phyloP scores from a whole-genome alignment of 495 filamentous ascomycete genomes.

The Rostrohypoxylon terebratum region DNA sequence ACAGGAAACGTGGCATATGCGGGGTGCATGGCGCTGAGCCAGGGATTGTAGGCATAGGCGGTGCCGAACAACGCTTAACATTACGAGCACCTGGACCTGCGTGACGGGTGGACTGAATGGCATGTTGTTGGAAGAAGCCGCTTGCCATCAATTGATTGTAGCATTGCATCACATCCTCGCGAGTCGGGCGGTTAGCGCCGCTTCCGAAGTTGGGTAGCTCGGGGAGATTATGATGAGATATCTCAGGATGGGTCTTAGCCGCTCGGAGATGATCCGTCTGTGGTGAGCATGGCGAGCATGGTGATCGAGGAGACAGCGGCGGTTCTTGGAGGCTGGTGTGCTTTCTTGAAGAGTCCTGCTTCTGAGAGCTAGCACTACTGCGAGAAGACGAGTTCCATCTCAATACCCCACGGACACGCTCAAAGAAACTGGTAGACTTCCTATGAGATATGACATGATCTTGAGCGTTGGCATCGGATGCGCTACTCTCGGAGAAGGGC shows the following conservation, averaged over 20 bases:
- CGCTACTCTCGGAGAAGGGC: conserved; percentile 41
- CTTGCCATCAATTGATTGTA: conserved; percentile 59
- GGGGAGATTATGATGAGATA: conserved; percentile 40
- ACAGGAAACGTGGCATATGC: conserved; percentile 34
- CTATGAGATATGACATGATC: conserved; percentile 42
- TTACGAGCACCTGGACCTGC: conserved; percentile 32
- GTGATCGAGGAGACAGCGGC: conserved; percentile 21
- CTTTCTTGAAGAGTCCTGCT: conserved; percentile 37
- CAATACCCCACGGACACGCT: conserved; percentile 43
- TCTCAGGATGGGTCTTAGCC: conserved; percentile 48
- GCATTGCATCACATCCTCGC: conserved; percentile 59
- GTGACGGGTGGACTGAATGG: conserved; percentile 61
- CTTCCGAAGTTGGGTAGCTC: conserved; percentile 27
- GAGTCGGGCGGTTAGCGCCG: conserved; percentile 51
- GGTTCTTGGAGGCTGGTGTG: conserved; percentile 46
- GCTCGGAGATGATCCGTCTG: conserved; percentile 36
- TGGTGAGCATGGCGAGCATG: not conserved
- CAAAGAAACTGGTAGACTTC: conserved; percentile 48
- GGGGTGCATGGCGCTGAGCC: conserved; percentile 31
- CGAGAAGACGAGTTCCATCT: conserved; percentile 35
- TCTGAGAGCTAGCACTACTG: conserved; percentile 14
- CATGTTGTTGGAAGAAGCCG: conserved; percentile 62
- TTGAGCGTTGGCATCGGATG: conserved; percentile 7
- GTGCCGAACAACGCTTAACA: conserved; percentile 26
- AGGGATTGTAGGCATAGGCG: conserved; percentile 40